These are phyloP conservation scores for Cadophora sp. DNA, from an alignment of 2,329 filamentous ascomycete species.

Conservation along the genomic window DNA sequence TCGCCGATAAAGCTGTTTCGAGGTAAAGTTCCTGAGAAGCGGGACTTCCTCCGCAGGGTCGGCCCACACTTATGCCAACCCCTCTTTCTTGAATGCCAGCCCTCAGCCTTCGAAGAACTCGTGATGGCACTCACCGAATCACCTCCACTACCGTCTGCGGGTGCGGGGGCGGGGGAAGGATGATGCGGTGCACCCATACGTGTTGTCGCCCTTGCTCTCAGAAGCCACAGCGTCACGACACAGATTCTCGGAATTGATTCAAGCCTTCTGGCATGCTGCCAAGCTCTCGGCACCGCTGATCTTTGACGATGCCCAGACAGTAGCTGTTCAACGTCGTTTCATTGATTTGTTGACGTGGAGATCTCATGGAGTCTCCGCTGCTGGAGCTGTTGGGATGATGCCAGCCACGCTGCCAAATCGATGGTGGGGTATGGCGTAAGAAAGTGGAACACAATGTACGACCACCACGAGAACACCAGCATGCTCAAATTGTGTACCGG, in stretches of 20 bases:
- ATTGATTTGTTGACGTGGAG: neutral
- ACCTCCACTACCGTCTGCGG: neutral
- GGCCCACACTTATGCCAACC: neutral
- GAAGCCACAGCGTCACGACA: neutral
- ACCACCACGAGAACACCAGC: neutral
- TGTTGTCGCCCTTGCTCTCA: neutral
- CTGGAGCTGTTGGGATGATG: neutral
- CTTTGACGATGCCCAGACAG: constrained; percentile 1
- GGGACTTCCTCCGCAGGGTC: neutral
- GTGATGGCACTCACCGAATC: neutral
- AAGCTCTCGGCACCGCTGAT: neutral
- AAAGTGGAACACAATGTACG: neutral
- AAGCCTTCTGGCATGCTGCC: neutral
- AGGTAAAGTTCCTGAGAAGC: neutral
- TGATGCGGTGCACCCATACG: neutral
- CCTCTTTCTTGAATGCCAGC: neutral
- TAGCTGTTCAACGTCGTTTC: neutral
- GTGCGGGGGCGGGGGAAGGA: neutral
- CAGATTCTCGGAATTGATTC: neutral
- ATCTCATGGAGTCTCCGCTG: neutral
- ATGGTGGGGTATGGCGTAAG: neutral
- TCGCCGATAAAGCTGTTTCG: neutral
- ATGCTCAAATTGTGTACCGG: neutral
- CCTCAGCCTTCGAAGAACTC: neutral
- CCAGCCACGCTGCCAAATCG: neutral